Percentiles rank a stretch among this genome's conserved stretches.
Evolutionary conservation across 441 rosid genomes (phyloP).

Genomic region (Populus hybrid): DNA sequence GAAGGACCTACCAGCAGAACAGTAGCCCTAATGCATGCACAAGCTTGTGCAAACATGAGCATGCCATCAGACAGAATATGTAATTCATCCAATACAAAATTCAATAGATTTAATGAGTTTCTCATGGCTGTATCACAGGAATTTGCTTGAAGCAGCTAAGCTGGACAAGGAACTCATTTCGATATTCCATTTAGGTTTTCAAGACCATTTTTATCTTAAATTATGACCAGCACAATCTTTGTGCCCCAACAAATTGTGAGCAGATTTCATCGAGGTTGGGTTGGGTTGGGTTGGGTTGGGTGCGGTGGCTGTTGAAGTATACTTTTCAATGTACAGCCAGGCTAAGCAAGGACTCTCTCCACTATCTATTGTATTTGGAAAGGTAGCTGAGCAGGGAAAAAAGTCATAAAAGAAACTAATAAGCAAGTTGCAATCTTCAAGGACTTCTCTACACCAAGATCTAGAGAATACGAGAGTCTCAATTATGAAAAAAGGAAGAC

Average conservation of each 20-base stretch:
- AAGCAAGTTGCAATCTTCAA: neutral
- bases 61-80: neutral
- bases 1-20: neutral
- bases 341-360: neutral
- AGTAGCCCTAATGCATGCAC: neutral
- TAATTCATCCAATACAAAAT: neutral
- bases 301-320: neutral
- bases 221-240: neutral
- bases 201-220: neutral
- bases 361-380: neutral
- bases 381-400: neutral
- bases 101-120: neutral
- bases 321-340: neutral
- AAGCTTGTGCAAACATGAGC: neutral
- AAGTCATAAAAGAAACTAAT: neutral
- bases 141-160: neutral
- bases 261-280: neutral
- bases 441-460: neutral
- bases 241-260: neutral
- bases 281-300: neutral
- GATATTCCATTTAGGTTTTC: neutral
- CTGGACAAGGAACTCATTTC: neutral
- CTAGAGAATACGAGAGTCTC: neutral
- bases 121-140: neutral
- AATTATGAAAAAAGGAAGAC: neutral